Conservation (phyloP, 1,284 basidiomycete species). For the Marasmius oreades region DNA sequence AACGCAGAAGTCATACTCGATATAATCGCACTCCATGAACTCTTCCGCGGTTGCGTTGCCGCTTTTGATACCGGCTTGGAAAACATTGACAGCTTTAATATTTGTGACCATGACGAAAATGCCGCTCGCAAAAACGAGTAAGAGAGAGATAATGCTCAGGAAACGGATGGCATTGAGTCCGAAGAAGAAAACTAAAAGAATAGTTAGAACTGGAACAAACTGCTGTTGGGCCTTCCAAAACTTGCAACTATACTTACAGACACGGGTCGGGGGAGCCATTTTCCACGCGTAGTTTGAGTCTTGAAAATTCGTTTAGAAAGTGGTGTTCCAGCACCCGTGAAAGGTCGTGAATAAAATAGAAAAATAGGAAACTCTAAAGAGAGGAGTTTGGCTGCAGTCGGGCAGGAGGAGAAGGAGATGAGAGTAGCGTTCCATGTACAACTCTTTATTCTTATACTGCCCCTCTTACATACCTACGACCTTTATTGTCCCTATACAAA, state of each 20-base stretch:
- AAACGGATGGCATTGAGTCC: constrained; percentile 74
- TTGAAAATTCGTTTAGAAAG: constrained; percentile 9
- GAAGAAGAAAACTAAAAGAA: constrained; percentile 60
- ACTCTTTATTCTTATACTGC: not conserved
- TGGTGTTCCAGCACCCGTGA: constrained; percentile 16
- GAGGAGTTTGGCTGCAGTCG: constrained; percentile 2
- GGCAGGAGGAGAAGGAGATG: not conserved
- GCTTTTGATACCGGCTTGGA: constrained; percentile 39
- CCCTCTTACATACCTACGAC: not conserved
- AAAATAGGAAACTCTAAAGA: not conserved
- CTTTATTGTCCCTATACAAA: not conserved
- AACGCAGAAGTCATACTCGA: constrained; percentile 49
- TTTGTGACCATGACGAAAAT: constrained; percentile 80
- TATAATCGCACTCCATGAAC: constrained; percentile 64
- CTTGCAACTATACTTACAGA: constrained; percentile 35
- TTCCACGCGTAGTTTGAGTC: constrained; percentile 12
- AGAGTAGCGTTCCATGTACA: not conserved
- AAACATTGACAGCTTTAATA: constrained; percentile 70
- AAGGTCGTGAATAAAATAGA: constrained; percentile 10
- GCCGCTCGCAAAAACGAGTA: constrained; percentile 75
- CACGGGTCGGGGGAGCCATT: constrained; percentile 43
- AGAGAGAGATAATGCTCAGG: constrained; percentile 73
- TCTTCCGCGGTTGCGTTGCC: constrained; percentile 25
- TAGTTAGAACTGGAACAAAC: constrained; percentile 16
- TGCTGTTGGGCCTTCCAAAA: no score